Evolutionary conservation across 352 stramenopile genomes (phyloP), one percentile per base, ranked within the genome.

Genomic region (Phytopythium chamaehyphon): DNA sequence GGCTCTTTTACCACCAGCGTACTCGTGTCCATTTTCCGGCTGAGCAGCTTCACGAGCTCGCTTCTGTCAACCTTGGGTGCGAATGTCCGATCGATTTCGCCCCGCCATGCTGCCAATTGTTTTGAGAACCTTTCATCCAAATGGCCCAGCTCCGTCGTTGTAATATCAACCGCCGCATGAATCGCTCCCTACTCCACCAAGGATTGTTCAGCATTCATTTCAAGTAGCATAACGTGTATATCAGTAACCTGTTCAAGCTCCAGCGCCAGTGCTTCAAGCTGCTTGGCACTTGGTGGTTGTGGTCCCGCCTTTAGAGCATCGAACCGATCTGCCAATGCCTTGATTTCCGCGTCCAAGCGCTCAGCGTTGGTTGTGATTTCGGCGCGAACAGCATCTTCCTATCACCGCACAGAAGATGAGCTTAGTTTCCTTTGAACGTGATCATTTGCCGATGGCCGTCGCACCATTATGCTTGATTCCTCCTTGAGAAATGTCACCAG

Each of bases 1-100:
- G 28, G 9, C 28, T 10, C n/a, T n/a, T n/a, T 33, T 9, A 9
- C 5, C 5, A 11, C 6, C 4, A 12, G 51, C 69, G 23, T 61
- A 78, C 72, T 48, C 0, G 66, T 57, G 49, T 80, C 66, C 56
- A 83, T 67, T 31, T 80, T 73, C 1, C 49, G 61, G 23, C 46
- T 64, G 9, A 83, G 57, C n/a, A 73, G 61, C 39, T 76, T 73
- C 2, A 38, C 33, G 1, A 67, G 10, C 11, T 80, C 71, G 16
- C 23, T 62, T 58, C 62, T 69, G 37, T 38, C 62, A 15, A 63
- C 26, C 21, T 67, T 73, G 18, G 61, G 49, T n/a, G 44, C 40
- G 14, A 69, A 61, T 2, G 9, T 36, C 10, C 51, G 21, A 11
- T 51, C 22, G 15, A 76, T 33, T 22, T 78, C 64, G 12, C 72